phyloP scores from a whole-genome alignment of 2,329 filamentous ascomycete species.

The Diaporthe sp. region DNA sequence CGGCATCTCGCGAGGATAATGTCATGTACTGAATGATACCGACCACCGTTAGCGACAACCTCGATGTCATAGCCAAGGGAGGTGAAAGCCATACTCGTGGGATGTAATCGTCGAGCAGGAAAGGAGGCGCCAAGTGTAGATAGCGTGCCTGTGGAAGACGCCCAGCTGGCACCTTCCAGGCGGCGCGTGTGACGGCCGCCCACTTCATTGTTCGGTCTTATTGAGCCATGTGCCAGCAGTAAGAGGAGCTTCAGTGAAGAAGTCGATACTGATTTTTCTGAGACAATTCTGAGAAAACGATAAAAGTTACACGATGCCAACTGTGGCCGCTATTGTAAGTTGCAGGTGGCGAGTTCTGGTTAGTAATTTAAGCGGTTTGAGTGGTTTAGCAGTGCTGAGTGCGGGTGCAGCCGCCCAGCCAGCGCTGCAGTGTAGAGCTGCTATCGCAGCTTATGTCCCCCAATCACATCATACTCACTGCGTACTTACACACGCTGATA shows the following conservation, averaged over 20 bases:
- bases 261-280: not conserved
- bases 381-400: not conserved
- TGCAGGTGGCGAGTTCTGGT: not conserved
- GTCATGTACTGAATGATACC: slow-evolving; percentile 66
- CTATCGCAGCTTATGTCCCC: not conserved
- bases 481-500: not conserved
- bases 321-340: not conserved
- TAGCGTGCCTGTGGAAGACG: slow-evolving; percentile 18
- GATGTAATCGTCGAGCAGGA: slow-evolving; percentile 80
- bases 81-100: slow-evolving; percentile 59
- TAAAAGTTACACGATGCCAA: no score
- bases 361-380: not conserved
- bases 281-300: no score
- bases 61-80: not conserved
- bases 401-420: not conserved
- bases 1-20: slow-evolving; percentile 75
- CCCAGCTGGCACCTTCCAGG: not conserved
- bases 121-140: slow-evolving; percentile 71
- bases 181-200: not conserved
- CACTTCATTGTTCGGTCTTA: not conserved
- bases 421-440: not conserved
- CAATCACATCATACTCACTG: not conserved
- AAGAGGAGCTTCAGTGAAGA: no score
- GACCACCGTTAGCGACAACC: not conserved
- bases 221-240: not conserved